Evolutionary conservation across 192 early-diverging fungal genomes (phyloP), one percentile per base, ranked within the genome.

Genomic region (Coemansia sp.): DNA sequence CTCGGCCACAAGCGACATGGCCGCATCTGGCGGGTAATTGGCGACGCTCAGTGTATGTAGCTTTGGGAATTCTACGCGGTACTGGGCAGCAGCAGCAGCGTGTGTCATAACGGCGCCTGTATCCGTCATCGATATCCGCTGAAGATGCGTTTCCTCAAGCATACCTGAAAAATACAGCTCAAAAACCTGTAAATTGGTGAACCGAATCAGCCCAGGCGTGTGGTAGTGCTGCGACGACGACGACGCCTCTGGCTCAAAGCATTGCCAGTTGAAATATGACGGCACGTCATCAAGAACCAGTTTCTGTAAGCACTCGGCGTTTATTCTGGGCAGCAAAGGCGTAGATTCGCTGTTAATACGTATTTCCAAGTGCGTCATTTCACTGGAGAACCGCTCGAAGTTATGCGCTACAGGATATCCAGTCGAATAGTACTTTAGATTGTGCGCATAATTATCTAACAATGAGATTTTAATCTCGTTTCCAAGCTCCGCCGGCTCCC

Each of bases 1-100:
- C 17, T 37, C 18, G 37, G 59, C 59, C 4, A 20, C 59, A 41
- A 61, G 37, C 59, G 59, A 61, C 59, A 61, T 14, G 35, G 34
- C 35, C 3, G 59, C 59, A 39, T 61, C 38, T 15, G 37, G 38
- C 8, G 59, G 38, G 38, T 61, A 61, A n/a, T 41, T 37, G 18
- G 35, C 2, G 3, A 61, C 20, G 37, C 59, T 38, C 4, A 61
- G 59, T 2, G 34, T 3, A 34, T 61, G 37, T 15, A 61, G 59
- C 59, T 39, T 39, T 3, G 59, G 59, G 11, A 61, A 61, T 15
- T 61, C 37, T 38, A 41, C 4, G 37, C 17, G 36, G 15, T 37
- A 38, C n/a, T 32, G 32, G 54, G n/a, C 8, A 5, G 12, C 3
- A 57, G 12, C 3, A 57, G 20, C 55, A 28, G 22, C 9, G 11